Evolutionary conservation across 306 rosid genomes (phyloP), one percentile per base, ranked within the genome.

Genomic region (Rosa chinensis): DNA sequence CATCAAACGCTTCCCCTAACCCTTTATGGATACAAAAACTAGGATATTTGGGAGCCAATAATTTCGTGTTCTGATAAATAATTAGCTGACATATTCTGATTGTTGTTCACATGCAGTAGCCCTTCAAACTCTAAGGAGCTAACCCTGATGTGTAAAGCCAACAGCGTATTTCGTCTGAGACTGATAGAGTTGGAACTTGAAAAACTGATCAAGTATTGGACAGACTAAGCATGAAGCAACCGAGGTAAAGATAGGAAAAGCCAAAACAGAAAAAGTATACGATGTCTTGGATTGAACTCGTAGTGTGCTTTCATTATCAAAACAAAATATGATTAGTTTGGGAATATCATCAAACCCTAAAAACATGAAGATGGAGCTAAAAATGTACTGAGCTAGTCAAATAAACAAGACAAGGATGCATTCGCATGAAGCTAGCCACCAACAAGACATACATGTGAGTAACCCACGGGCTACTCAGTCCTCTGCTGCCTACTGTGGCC

Each of bases 391-490:
- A 66, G 11, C 12, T 7, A 35, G 71, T 66, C 71, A 66, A 37
- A 66, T 16, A 66, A 66, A 37, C 44, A 66, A 39, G 48, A 66
- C 71, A 66, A 66, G 48, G 39, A 39, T 66, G 71, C 23, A 17
- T 3, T 66, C 71, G 39, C 70, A 66, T 66, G 70, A 66, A 66
- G n/a, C 47, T 66, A 35, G 2, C 43, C 18, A 5, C 18, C 18
- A 7, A 16, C 23, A 5, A 39, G 14, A 18, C n/a, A 16, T 66
- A 13, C 69, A 63, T 62, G 68, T 63, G 42, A 63, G 69, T 6
- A 32, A 37, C 47, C 47, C 71, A 39, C 71, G 71, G 71, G 71
- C 12, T 66, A 62, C 42, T 21, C 48, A 66, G 47, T 66, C 71
- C 71, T 66, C 48, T 66, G 21, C 48, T 66, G 21, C 25, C 4